These are phyloP conservation scores for Kentomonas sorsogonicus DNA, from an alignment of 208 protist species.

Conservation along the genomic window DNA sequence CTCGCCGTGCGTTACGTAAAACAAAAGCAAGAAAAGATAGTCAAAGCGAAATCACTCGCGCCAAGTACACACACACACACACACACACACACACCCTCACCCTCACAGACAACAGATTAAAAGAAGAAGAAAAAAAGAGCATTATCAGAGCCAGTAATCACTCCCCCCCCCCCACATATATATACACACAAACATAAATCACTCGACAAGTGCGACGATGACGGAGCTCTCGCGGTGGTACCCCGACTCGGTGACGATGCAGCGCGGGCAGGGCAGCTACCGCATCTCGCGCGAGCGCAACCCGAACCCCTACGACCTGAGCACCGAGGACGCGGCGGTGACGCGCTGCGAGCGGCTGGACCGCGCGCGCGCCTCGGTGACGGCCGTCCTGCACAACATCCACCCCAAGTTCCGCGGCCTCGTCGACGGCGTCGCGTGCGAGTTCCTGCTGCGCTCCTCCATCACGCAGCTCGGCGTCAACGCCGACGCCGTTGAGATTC, in stretches of 20 bases:
- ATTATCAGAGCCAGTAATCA: too few relatives aligned
- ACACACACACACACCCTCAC: too few relatives aligned
- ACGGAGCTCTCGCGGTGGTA: constrained; percentile 75
- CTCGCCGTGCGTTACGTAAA: constrained; percentile 91
- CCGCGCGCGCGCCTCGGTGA: constrained; percentile 27
- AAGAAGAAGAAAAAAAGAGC: background rate
- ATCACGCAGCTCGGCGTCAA: constrained; percentile 89
- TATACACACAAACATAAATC: too few relatives aligned
- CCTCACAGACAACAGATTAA: too few relatives aligned
- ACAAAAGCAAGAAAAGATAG: too few relatives aligned
- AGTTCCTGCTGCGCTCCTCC: constrained; percentile 85
- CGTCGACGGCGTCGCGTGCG: constrained; percentile 34
- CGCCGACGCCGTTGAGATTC: constrained; percentile 52
- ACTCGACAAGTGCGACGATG: background rate
- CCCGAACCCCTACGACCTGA: constrained; percentile 73
- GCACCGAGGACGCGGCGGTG: constrained; percentile 63
- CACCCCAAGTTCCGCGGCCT: constrained; percentile 83
- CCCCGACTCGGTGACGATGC: constrained; percentile 73
- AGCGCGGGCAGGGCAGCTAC: constrained; percentile 54
- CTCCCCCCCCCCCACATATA: background rate
- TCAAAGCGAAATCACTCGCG: too few relatives aligned
- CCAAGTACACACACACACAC: too few relatives aligned
- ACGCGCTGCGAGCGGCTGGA: constrained; percentile 24
- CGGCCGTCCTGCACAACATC: constrained; percentile 35
- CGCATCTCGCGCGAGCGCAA: constrained; percentile 54